Conservation (phyloP, 352 stramenopile genomes). For the Phytophthora tubulina region DNA sequence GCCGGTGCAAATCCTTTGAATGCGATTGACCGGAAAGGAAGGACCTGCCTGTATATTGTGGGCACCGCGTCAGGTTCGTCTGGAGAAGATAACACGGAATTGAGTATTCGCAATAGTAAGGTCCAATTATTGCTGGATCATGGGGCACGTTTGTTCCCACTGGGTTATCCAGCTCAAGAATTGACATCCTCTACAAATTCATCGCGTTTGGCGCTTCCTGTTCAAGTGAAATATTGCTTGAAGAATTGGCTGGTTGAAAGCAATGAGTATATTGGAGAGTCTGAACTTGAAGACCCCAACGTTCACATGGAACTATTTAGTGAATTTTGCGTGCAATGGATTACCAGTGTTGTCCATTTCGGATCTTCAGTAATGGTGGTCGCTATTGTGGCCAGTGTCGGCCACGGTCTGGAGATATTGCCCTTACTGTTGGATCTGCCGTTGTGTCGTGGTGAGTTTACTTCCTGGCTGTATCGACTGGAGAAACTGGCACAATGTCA, state of each 20-base stretch:
- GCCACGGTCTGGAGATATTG: conserved; percentile 25
- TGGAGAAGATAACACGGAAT: no score
- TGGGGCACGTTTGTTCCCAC: conserved; percentile 18
- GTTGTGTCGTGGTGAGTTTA: not conserved
- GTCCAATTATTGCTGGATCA: conserved; percentile 18
- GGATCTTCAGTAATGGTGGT: conserved; percentile 7
- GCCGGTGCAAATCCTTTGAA: conserved; percentile 17
- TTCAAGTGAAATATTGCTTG: not conserved
- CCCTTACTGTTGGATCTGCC: conserved; percentile 26
- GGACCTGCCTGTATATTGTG: conserved; percentile 17
- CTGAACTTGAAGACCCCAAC: not conserved
- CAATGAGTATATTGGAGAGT: not conserved
- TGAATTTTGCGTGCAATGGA: conserved; percentile 20
- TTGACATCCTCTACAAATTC: not conserved
- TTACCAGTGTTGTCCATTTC: not conserved
- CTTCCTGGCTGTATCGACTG: conserved; percentile 9
- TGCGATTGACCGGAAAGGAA: not conserved
- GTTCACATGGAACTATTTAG: not conserved
- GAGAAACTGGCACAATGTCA: not conserved
- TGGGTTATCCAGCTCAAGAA: not conserved
- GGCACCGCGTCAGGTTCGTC: not conserved
- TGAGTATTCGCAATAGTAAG: conserved; percentile 7
- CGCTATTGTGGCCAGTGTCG: conserved; percentile 9
- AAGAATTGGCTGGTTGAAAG: conserved; percentile 5
- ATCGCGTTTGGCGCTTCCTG: not conserved